Evolutionary conservation across 2,329 filamentous ascomycete genomes (phyloP).

Genomic region (Fusarium newnesense): DNA sequence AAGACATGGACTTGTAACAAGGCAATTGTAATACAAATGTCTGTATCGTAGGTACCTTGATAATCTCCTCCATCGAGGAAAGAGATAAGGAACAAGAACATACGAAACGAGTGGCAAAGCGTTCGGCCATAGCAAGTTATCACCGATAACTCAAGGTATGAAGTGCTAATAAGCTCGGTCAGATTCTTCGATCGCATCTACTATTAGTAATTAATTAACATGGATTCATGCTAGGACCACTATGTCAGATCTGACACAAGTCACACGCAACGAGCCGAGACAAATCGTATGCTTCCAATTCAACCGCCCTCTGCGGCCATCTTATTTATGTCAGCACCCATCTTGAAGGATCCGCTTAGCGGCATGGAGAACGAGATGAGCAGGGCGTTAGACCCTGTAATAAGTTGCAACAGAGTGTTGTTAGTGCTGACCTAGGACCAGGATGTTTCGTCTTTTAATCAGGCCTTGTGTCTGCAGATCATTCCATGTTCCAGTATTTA

Average conservation of each 20-base stretch:
- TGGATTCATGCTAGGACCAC: neutral
- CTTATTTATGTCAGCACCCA: neutral
- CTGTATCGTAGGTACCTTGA: neutral
- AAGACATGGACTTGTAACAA: neutral
- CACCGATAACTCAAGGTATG: neutral
- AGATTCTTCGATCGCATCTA: neutral
- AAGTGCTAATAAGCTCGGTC: neutral
- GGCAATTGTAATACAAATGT: neutral
- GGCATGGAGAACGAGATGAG: neutral
- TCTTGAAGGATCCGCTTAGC: neutral
- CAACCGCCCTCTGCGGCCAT: neutral
- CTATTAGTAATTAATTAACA: neutral
- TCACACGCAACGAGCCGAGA: neutral
- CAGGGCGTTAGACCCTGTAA: neutral
- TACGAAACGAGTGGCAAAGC: neutral
- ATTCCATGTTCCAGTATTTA: neutral
- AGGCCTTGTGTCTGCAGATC: neutral
- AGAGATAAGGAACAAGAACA: neutral
- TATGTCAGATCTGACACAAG: neutral
- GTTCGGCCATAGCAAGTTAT: neutral
- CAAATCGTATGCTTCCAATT: neutral
- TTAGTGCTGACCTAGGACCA: conserved; percentile 21
- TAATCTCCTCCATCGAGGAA: neutral
- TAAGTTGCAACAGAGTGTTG: neutral
- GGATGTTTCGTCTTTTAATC: neutral